These are phyloP conservation scores for Mycena alexandri DNA, from an alignment of 768 basidiomycete species.

Conservation along the genomic window DNA sequence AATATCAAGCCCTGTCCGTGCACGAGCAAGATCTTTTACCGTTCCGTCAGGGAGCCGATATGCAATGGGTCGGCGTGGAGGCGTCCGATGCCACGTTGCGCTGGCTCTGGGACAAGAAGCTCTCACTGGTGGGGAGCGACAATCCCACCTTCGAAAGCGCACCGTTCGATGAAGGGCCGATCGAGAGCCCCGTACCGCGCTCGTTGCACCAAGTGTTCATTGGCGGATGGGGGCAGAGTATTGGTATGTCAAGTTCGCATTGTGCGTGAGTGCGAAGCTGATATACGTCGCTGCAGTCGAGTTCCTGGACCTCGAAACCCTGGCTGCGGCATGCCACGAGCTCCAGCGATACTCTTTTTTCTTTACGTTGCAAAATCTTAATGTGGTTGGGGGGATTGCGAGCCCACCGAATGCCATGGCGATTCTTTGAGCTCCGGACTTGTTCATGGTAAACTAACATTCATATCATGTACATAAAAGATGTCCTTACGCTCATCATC, in stretches of 20 bases:
- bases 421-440: conserved; percentile 14
- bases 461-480: too few relatives aligned
- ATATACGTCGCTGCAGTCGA: too few relatives aligned
- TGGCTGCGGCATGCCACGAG: conserved; percentile 23
- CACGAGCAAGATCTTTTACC: conserved; percentile 27
- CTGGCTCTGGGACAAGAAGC: conserved; percentile 37
- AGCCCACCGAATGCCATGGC: conserved; percentile 31
- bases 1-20: conserved; percentile 21
- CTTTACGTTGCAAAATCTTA: conserved; percentile 30
- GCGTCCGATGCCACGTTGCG: conserved; percentile 24
- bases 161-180: background rate
- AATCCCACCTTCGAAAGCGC: conserved; percentile 25
- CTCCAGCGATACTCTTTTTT: conserved; percentile 26
- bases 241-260: background rate
- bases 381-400: conserved; percentile 27
- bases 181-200: background rate
- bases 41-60: conserved; percentile 10
- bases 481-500: too few relatives aligned
- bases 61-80: conserved; percentile 16
- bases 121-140: conserved; percentile 28
- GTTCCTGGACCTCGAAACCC: conserved; percentile 18
- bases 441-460: too few relatives aligned
- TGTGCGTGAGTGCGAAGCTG: too few relatives aligned
- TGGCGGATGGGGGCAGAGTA: conserved; percentile 31
- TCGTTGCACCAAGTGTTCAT: conserved; percentile 33